Evolutionary conservation across 257 asterid genomes (phyloP).

Genomic region (Buddleja alternifolia): DNA sequence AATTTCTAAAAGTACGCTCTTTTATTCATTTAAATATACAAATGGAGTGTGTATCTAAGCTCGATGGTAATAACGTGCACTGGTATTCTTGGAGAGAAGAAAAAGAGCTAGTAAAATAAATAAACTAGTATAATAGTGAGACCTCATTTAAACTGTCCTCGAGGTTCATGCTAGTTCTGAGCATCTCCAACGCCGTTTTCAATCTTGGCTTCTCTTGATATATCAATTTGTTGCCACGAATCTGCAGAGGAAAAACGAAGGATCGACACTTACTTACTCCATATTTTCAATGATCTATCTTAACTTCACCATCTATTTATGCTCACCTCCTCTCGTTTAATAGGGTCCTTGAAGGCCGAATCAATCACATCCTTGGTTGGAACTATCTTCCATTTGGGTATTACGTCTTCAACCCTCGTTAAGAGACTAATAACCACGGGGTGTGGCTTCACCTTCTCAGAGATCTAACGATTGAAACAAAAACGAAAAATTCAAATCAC

Average conservation of each 20-base stretch:
- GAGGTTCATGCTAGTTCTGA: constrained; percentile 89
- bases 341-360: constrained; percentile 85
- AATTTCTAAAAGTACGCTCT: too few species aligned
- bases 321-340: constrained; percentile 76
- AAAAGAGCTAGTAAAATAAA: not conserved
- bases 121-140: not conserved
- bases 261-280: not conserved
- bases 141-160: constrained; percentile 89
- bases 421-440: constrained; percentile 73
- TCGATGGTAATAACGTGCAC: too few species aligned
- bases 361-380: constrained; percentile 84
- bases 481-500: not conserved
- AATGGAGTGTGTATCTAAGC: too few species aligned
- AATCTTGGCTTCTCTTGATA: constrained; percentile 88
- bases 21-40: too few species aligned
- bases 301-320: not conserved
- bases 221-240: constrained; percentile 75
- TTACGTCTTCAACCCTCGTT: constrained; percentile 72
- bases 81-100: too few species aligned
- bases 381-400: constrained; percentile 95
- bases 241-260: constrained; percentile 41
- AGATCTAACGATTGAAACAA: constrained; percentile 47
- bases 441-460: constrained; percentile 91
- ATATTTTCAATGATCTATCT: not conserved
- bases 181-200: constrained; percentile 95